These are phyloP conservation scores for Phialophora tarda DNA, from an alignment of 2,329 filamentous ascomycete species.

Conservation along the genomic window DNA sequence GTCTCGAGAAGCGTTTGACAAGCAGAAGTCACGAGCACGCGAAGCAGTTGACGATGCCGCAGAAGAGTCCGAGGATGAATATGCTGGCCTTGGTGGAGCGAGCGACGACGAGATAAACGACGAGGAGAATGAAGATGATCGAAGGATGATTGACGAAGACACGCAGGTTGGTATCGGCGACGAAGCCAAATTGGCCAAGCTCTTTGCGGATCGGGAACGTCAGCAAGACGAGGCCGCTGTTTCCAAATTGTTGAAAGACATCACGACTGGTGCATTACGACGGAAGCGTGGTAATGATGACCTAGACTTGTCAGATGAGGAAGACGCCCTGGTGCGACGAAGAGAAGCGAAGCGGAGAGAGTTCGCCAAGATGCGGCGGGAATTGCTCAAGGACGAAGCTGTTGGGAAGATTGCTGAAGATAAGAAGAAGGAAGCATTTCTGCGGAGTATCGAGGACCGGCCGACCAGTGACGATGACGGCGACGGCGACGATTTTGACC, in stretches of 20 bases:
- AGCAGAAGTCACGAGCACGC: slow-evolving; percentile 84
- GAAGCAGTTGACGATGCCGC: slow-evolving; percentile 87
- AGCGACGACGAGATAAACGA: slow-evolving; percentile 82
- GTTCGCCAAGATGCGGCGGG: slow-evolving; percentile 89
- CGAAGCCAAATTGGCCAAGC: slow-evolving; percentile 79
- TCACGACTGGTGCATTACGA: slow-evolving; percentile 85
- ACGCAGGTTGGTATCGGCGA: slow-evolving; percentile 76
- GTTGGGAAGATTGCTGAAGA: slow-evolving; percentile 89
- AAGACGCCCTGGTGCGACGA: slow-evolving; percentile 79
- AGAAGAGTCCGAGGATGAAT: slow-evolving; percentile 97
- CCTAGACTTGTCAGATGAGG: slow-evolving; percentile 86
- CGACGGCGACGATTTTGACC: slow-evolving; percentile 73
- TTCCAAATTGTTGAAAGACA: slow-evolving; percentile 88
- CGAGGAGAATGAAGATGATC: slow-evolving; percentile 73
- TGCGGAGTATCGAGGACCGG: slow-evolving; percentile 85
- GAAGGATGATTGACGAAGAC: slow-evolving; percentile 85
- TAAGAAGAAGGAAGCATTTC: slow-evolving; percentile 86
- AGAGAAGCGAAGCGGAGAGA: slow-evolving; percentile 83
- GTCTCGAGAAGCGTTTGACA: slow-evolving; percentile 69
- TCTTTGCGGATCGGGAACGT: slow-evolving; percentile 82
- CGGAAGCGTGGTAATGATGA: slow-evolving; percentile 78
- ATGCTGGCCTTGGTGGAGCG: slow-evolving; percentile 86
- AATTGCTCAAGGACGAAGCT: slow-evolving; percentile 84
- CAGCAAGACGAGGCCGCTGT: slow-evolving; percentile 83
- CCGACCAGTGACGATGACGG: slow-evolving; percentile 74